Conservation (phyloP, 768 basidiomycete species). For the Mycena indigotica region DNA sequence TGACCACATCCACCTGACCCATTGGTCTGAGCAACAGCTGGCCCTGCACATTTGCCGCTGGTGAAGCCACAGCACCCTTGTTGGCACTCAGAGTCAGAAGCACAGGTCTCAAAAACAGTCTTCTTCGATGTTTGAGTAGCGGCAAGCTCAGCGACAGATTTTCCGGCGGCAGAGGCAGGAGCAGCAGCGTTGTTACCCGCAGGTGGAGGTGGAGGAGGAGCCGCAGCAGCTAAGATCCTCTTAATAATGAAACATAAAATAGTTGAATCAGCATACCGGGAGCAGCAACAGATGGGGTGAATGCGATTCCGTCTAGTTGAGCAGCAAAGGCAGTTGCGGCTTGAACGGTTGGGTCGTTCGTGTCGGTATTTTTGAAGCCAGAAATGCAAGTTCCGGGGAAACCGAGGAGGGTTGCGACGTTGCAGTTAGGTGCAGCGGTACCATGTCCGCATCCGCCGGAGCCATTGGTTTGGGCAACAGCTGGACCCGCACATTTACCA, state of each 20-base stretch:
- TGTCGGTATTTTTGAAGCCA: background rate
- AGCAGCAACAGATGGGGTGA: background rate
- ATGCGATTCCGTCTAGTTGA: background rate
- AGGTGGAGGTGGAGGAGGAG: background rate
- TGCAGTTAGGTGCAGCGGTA: slow-evolving; percentile 20
- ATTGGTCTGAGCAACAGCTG: slow-evolving; percentile 20
- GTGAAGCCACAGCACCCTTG: slow-evolving; percentile 22
- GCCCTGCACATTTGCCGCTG: slow-evolving; percentile 24
- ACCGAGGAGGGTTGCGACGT: slow-evolving; percentile 2
- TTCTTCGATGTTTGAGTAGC: slow-evolving; percentile 14
- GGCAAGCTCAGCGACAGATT: background rate
- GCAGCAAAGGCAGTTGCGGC: background rate
- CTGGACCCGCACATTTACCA: slow-evolving; percentile 23
- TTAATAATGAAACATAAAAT: no score
- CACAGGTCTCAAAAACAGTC: slow-evolving; percentile 10
- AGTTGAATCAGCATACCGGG: no score
- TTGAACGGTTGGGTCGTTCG: background rate
- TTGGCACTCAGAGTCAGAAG: slow-evolving; percentile 16
- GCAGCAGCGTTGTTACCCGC: background rate
- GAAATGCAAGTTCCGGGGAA: background rate
- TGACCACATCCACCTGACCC: slow-evolving; percentile 23
- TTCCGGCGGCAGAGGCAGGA: background rate
- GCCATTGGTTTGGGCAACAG: slow-evolving; percentile 15
- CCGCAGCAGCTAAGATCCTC: background rate
- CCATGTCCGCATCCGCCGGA: slow-evolving; percentile 22